These are phyloP conservation scores for Penicillium sp. DNA, from an alignment of 2,329 filamentous ascomycete genomes.

Conservation along the genomic window DNA sequence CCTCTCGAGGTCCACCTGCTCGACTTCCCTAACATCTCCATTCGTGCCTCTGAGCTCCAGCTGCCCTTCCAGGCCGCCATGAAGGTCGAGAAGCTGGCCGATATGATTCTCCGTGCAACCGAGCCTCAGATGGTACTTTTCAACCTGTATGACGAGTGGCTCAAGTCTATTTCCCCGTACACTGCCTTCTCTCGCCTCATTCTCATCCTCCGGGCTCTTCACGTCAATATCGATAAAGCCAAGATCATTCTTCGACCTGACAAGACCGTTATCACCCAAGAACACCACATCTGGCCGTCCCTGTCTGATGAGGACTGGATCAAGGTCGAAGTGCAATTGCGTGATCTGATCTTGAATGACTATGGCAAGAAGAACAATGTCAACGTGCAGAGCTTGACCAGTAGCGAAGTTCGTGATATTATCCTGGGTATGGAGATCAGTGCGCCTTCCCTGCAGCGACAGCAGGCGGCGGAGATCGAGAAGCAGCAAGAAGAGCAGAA, in stretches of 20 bases:
- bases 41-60: slow-evolving; percentile 93
- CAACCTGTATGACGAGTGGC: slow-evolving; percentile 98
- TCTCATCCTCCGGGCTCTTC: slow-evolving; percentile 86
- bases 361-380: slow-evolving; percentile 99
- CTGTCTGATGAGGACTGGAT: slow-evolving; percentile 97
- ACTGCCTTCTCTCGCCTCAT: slow-evolving; percentile 96
- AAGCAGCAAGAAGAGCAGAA: slow-evolving; percentile 97
- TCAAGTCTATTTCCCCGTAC: slow-evolving; percentile 97
- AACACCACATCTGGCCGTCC: slow-evolving; percentile 98
- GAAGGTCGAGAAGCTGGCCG: slow-evolving; percentile 98
- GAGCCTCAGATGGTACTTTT: slow-evolving; percentile 99
- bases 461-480: slow-evolving; percentile 97
- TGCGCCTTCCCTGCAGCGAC: slow-evolving; percentile 94
- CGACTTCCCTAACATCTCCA: slow-evolving; percentile 98
- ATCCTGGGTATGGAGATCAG: slow-evolving; percentile 99
- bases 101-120: slow-evolving; percentile 97
- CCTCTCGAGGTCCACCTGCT: slow-evolving; percentile 95
- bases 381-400: slow-evolving; percentile 94
- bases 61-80: slow-evolving; percentile 98
- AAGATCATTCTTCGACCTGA: slow-evolving; percentile 93
- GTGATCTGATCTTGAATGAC: slow-evolving; percentile 94
- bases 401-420: slow-evolving; percentile 94
- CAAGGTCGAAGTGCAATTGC: slow-evolving; percentile 95
- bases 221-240: slow-evolving; percentile 98
- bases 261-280: slow-evolving; percentile 96